Evolutionary conservation across 148 eudicot genomes (phyloP).

Genomic region (Arbutus unedo): DNA sequence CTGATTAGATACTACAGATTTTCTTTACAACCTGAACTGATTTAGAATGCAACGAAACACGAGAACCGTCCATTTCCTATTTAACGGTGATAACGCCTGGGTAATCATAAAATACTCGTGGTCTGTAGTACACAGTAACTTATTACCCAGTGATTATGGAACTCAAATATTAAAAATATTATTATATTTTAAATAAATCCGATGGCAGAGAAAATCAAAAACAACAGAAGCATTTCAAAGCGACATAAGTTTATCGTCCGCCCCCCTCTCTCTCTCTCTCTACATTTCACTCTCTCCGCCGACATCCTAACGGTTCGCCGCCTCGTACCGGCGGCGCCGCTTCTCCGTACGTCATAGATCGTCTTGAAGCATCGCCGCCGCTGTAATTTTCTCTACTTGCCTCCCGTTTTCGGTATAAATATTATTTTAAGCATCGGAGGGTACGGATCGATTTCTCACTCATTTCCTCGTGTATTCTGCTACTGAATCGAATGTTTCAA

Average conservation of each 20-base stretch:
- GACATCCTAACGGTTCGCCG: constrained; percentile 56
- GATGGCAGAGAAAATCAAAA: neutral
- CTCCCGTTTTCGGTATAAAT: neutral
- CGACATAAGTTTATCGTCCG: neutral
- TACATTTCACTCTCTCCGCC: constrained; percentile 30
- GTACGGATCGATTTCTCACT: constrained; percentile 12
- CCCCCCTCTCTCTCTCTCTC: constrained; percentile 24
- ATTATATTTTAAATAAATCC: constrained; percentile 10
- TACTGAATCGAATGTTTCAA: neutral
- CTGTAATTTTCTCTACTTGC: neutral
- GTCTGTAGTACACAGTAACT: neutral
- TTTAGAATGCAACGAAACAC: neutral
- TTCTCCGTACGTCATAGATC: constrained; percentile 5
- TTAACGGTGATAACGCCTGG: neutral
- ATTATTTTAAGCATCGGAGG: neutral
- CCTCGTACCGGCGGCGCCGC: constrained; percentile 33
- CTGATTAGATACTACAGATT: neutral
- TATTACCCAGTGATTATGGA: neutral
- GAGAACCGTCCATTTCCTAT: neutral
- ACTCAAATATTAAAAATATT: neutral
- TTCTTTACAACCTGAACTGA: neutral
- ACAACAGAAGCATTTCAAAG: constrained; percentile 11
- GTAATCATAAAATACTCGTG: neutral
- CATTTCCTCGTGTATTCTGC: neutral
- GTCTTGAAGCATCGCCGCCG: neutral